phyloP scores from a whole-genome alignment of 305 asterid species.

The Plantago rigida region DNA sequence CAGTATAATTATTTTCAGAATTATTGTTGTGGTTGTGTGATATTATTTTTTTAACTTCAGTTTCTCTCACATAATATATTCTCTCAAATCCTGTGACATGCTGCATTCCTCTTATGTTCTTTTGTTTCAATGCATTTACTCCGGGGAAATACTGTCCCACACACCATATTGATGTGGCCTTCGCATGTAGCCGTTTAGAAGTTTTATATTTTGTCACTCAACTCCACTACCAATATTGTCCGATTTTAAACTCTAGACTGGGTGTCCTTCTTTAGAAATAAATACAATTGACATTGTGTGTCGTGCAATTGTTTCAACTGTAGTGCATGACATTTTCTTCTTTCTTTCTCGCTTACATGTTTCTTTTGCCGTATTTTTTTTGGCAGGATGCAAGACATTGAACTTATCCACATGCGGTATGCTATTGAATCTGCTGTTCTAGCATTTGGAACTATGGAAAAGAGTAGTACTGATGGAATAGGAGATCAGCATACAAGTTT shows the following conservation, averaged over 20 bases:
- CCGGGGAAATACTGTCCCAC: neutral
- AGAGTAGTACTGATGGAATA: slow-evolving; percentile 45
- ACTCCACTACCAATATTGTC: neutral
- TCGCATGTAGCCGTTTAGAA: neutral
- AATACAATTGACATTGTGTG: slow-evolving; percentile 13
- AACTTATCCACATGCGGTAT: slow-evolving; percentile 94
- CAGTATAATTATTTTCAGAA: slow-evolving; percentile 17
- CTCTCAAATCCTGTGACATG: slow-evolving; percentile 6
- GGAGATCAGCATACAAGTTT: slow-evolving; percentile 42
- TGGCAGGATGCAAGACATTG: slow-evolving; percentile 89
- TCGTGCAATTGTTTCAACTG: neutral
- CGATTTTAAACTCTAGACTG: neutral
- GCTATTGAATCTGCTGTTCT: slow-evolving; percentile 87
- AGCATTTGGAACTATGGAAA: slow-evolving; percentile 80
- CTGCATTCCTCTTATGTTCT: slow-evolving; percentile 10
- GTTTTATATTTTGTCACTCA: neutral
- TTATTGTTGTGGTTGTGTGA: slow-evolving; percentile 13
- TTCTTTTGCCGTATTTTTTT: slow-evolving; percentile 1
- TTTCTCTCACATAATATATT: neutral
- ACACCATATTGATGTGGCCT: neutral
- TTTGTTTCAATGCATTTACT: slow-evolving; percentile 1
- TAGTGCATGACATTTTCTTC: neutral
- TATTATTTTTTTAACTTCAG: slow-evolving; percentile 15
- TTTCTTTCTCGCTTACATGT: neutral
- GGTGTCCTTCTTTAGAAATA: neutral